Evolutionary conservation across 2,329 filamentous ascomycete species (phyloP).

Genomic region (Trichophyton mentagrophytes): DNA sequence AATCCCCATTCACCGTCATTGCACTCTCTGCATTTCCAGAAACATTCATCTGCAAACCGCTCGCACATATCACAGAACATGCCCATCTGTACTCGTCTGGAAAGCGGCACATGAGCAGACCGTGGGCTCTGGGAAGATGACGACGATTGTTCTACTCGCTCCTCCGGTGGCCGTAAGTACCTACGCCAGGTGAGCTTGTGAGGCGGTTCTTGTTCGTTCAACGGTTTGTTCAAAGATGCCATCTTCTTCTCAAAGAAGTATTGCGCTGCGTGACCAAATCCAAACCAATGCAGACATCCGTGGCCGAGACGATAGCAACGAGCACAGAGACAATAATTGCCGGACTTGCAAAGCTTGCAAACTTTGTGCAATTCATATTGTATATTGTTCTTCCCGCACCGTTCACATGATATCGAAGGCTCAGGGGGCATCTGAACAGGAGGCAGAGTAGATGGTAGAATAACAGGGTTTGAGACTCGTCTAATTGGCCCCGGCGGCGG

Average conservation of each 20-base stretch:
- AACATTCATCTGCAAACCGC: conserved; percentile 64
- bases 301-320: conserved; percentile 64
- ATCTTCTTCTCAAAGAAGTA: conserved; percentile 48
- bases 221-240: conserved; percentile 25
- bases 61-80: conserved; percentile 72
- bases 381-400: conserved; percentile 58
- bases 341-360: conserved; percentile 56
- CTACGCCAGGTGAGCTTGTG: conserved; percentile 38
- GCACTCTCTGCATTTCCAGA: conserved; percentile 77
- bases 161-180: conserved; percentile 22
- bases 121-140: conserved; percentile 36
- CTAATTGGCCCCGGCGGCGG: neutral
- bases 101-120: conserved; percentile 46
- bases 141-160: conserved; percentile 7
- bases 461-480: neutral
- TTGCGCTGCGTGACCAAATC: conserved; percentile 65
- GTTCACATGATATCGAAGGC: conserved; percentile 59
- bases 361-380: conserved; percentile 80
- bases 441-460: neutral
- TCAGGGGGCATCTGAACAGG: conserved; percentile 32
- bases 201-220: conserved; percentile 28
- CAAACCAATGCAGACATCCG: conserved; percentile 78
- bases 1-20: conserved; percentile 94
- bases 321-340: conserved; percentile 66
- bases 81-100: conserved; percentile 57